phyloP scores from a whole-genome alignment of 495 filamentous ascomycete genomes.

The Penicillium bovifimosum region DNA sequence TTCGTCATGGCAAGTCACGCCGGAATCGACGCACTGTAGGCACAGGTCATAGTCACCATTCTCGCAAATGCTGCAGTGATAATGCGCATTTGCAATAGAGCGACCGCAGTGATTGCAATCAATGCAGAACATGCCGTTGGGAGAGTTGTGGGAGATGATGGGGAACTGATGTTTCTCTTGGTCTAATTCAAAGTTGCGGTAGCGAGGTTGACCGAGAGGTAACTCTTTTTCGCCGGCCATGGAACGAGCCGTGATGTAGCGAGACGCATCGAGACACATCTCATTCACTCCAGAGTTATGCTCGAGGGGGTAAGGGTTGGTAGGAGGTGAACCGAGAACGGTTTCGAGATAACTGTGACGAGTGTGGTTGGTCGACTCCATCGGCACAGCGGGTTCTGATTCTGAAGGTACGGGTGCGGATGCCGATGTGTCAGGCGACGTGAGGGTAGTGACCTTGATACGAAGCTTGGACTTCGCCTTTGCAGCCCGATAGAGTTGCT shows the following conservation, averaged over 20 bases:
- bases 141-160: slow-evolving; percentile 28
- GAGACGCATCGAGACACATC: neutral
- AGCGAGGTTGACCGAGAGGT: slow-evolving; percentile 17
- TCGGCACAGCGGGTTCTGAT: slow-evolving; percentile 8
- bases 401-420: slow-evolving; percentile 7
- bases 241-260: too few species aligned
- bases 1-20: slow-evolving; percentile 67
- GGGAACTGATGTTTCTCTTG: slow-evolving; percentile 26
- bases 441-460: slow-evolving; percentile 57
- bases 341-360: slow-evolving; percentile 42
- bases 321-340: slow-evolving; percentile 31
- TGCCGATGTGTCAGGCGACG: slow-evolving; percentile 5
- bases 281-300: neutral
- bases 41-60: slow-evolving; percentile 94
- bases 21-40: slow-evolving; percentile 65
- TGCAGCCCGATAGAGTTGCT: slow-evolving; percentile 92
- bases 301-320: neutral
- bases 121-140: slow-evolving; percentile 52
- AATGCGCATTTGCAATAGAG: slow-evolving; percentile 75
- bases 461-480: slow-evolving; percentile 98
- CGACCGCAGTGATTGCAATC: slow-evolving; percentile 89
- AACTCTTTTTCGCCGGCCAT: neutral
- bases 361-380: slow-evolving; percentile 13
- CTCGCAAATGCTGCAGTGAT: slow-evolving; percentile 91
- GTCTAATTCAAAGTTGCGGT: slow-evolving; percentile 29